Evolutionary conservation across 208 protist species (phyloP), one percentile per base, ranked within the genome.

Genomic region (Sergeia podlipaevii): DNA sequence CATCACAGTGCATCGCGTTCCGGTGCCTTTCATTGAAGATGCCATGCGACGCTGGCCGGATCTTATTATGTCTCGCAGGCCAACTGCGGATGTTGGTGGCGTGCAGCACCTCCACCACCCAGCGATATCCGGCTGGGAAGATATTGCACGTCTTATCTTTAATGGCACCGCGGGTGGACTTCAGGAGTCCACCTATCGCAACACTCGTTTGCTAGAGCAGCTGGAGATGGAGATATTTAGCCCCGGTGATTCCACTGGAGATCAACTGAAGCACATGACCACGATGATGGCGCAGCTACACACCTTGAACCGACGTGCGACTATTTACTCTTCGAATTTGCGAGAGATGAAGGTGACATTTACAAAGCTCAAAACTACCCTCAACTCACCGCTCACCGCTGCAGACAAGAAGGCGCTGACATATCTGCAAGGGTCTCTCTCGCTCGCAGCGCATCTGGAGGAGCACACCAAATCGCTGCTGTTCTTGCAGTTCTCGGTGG

Each of bases 391-490:
- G 0, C 21, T 72, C n/a, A 29, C 53, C 3, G 41, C 45, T 2
- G 36, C 32, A 1, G 79, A 83, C 24, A 45, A 79, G 26, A 24
- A 42, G 4, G 65, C 72, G 43, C 18, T 84, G 17, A 45, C 65
- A 11, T 65, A 60, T 44, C 24, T 80, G 15, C 63, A 67, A 10
- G 76, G 66, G 49, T 63, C 64, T 7, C 27, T 78, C 13, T 70
- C 66, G 23, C 60, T 84, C 17, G 58, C 67, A 0, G 62, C 57
- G 3, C 59, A 74, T 39, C 43, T 81, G 4, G 67, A 85, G 47
- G 75, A 86, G 42, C 78, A 85, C 38, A 73, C 82, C 1, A 63
- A 59, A 44, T 81, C 75, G 18, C 58, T 86, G 10, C 45, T 84
- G 17, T 63, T 71, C 21, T 68, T 86, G 4, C 75, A 86, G 56